phyloP scores from a whole-genome alignment of 257 asterid genomes.

The Vinca minor region DNA sequence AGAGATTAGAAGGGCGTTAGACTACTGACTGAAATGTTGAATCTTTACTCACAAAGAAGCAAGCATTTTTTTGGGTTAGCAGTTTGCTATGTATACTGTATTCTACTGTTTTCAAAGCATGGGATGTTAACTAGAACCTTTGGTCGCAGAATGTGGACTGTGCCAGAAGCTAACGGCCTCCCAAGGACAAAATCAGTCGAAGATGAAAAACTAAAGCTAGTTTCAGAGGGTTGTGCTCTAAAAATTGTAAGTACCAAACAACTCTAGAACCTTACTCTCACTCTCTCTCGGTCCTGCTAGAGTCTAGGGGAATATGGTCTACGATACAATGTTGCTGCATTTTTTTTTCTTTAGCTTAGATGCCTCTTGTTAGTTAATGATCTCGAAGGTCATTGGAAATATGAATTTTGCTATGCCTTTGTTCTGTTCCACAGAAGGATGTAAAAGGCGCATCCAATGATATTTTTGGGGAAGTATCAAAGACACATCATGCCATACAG shows the following conservation, averaged over 20 bases:
- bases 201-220: constrained; percentile 46
- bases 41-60: too few relatives aligned
- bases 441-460: constrained; percentile 34
- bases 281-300: background rate
- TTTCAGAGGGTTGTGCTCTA: constrained; percentile 50
- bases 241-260: constrained; percentile 43
- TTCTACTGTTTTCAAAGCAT: too few relatives aligned
- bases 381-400: background rate
- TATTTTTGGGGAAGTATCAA: constrained; percentile 41
- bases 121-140: constrained; percentile 13
- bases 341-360: too few relatives aligned
- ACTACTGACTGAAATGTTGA: too few relatives aligned
- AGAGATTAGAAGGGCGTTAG: too few relatives aligned
- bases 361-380: background rate
- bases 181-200: constrained; percentile 30
- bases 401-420: constrained; percentile 7
- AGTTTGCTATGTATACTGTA: too few relatives aligned
- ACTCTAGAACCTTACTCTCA: background rate
- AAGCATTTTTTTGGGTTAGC: too few relatives aligned
- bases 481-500: constrained; percentile 54
- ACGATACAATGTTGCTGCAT: too few relatives aligned
- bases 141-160: constrained; percentile 72
- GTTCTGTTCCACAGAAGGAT: constrained; percentile 33
- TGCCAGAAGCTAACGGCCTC: constrained; percentile 64
- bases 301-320: background rate